Conservation (phyloP, 495 filamentous ascomycete species). For the Bryoglossum gracile region DNA sequence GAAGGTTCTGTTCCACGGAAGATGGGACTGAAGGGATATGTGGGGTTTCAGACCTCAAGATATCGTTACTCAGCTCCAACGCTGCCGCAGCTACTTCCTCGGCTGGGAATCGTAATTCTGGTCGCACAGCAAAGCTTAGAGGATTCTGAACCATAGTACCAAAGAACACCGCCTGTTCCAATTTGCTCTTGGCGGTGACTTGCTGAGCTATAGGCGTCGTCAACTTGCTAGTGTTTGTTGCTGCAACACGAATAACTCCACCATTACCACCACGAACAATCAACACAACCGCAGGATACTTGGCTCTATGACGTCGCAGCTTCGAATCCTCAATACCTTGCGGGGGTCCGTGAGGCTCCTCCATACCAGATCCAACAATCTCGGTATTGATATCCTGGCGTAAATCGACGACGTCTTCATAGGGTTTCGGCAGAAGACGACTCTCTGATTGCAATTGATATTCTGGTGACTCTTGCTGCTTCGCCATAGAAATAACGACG, state of each 20-base stretch:
- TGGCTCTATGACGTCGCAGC: conserved; percentile 41
- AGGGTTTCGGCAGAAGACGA: conserved; percentile 43
- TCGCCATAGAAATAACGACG: conserved; percentile 62
- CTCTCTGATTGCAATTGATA: conserved; percentile 62
- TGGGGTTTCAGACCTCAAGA: conserved; percentile 65
- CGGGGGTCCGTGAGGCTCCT: conserved; percentile 40
- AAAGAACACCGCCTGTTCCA: conserved; percentile 93
- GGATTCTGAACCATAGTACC: conserved; percentile 73
- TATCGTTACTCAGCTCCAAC: conserved; percentile 68
- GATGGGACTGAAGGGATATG: conserved; percentile 63
- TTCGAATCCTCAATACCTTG: conserved; percentile 35
- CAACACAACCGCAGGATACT: conserved; percentile 59
- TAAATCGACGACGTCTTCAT: conserved; percentile 81
- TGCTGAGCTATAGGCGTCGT: conserved; percentile 39
- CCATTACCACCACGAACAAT: conserved; percentile 73
- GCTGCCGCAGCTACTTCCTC: conserved; percentile 73
- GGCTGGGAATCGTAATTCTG: conserved; percentile 53
- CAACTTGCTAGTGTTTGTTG: conserved; percentile 45
- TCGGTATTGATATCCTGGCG: conserved; percentile 55
- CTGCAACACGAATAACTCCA: conserved; percentile 70
- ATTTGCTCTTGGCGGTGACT: conserved; percentile 74
- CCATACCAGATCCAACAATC: conserved; percentile 54
- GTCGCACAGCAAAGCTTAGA: conserved; percentile 62
- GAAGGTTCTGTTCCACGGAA: conserved; percentile 74
- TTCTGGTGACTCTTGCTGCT: conserved; percentile 53